Conservation (phyloP, 2,329 filamentous ascomycete genomes). For the Calonectria hongkongensis region DNA sequence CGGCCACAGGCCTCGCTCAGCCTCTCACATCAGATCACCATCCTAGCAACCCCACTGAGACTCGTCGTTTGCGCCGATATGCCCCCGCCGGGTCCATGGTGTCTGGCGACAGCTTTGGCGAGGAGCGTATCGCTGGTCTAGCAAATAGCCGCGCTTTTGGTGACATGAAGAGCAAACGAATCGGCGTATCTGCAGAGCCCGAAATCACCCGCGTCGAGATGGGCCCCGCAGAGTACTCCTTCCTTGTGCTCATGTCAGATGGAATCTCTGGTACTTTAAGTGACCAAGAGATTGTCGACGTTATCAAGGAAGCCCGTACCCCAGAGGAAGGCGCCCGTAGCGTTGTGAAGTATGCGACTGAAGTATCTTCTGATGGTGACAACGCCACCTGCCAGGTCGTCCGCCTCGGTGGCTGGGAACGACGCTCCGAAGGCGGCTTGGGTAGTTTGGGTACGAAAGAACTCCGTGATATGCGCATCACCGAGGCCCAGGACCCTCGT, state of each 20-base stretch:
- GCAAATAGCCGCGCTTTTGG: slow-evolving; percentile 97
- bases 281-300: slow-evolving; percentile 97
- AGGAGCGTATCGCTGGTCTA: slow-evolving; percentile 94
- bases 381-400: slow-evolving; percentile 82
- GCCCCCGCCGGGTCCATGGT: slow-evolving; percentile 85
- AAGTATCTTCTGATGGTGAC: slow-evolving; percentile 82
- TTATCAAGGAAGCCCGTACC: slow-evolving; percentile 94
- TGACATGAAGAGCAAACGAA: slow-evolving; percentile 92
- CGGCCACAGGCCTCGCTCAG: slow-evolving; percentile 84
- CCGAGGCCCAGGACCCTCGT: slow-evolving; percentile 88
- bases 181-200: slow-evolving; percentile 95
- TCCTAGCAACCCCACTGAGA: slow-evolving; percentile 89
- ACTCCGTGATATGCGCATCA: slow-evolving; percentile 86
- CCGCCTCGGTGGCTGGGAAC: slow-evolving; percentile 81
- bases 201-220: slow-evolving; percentile 89
- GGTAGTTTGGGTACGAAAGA: slow-evolving; percentile 95
- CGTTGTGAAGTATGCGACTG: slow-evolving; percentile 91
- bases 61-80: slow-evolving; percentile 88
- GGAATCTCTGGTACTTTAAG: slow-evolving; percentile 89
- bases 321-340: slow-evolving; percentile 88
- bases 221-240: slow-evolving; percentile 88
- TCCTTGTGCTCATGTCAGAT: slow-evolving; percentile 91
- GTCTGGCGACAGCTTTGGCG: slow-evolving; percentile 93
- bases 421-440: slow-evolving; percentile 87
- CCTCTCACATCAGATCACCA: slow-evolving; percentile 95